Evolutionary conservation across 2,329 filamentous ascomycete species (phyloP), one percentile per base, ranked within the genome.

Genomic region (Didymosphaeria variabile): DNA sequence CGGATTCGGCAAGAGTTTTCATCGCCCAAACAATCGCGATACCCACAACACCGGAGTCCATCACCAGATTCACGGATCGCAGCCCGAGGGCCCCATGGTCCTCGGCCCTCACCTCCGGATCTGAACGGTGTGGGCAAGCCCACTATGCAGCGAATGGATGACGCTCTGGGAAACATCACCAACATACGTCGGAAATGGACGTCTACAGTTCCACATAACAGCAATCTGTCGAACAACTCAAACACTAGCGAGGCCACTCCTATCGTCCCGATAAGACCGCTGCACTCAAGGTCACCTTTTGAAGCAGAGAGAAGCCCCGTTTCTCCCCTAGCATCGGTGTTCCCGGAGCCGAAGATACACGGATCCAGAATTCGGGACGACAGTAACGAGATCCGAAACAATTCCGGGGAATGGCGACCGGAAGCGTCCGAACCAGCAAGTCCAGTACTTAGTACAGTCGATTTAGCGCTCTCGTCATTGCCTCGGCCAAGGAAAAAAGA

Each of bases 31-130:
- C 31, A 17, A 34, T n/a, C 51, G 23, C 52, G 13, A 26, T n/a
- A 42, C 23, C 29, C 12, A 34, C 21, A 26, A 36, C 7, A 12
- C 9, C 52, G 19, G 9, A 21, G 34, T 10, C 34, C 45, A 17
- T 60, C 58, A n/a, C 58, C 58, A 50, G 34, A 19, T n/a, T 21
- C 46, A 42, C 4, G n/a, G n/a, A 21, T 21, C 44, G n/a, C 45
- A 32, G 38, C 36, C 42, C 52, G 21, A 55, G 45, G 45, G 29
- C n/a, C 21, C 21, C 45, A 12, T 15, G 23, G 45, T 10, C 58
- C 58, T 52, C 51, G 42, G 3, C 31, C n/a, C 13, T 21, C 45
- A 45, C 52, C 58, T 52, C 36, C 52, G n/a, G 23, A 13, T 15
- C 52, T n/a, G 21, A 36, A 36, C 38, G 7, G 26, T 21, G 12